Base-by-base conservation (phyloP, 352 stramenopile genomes). In the Phytopythium ostracodes region DNA sequence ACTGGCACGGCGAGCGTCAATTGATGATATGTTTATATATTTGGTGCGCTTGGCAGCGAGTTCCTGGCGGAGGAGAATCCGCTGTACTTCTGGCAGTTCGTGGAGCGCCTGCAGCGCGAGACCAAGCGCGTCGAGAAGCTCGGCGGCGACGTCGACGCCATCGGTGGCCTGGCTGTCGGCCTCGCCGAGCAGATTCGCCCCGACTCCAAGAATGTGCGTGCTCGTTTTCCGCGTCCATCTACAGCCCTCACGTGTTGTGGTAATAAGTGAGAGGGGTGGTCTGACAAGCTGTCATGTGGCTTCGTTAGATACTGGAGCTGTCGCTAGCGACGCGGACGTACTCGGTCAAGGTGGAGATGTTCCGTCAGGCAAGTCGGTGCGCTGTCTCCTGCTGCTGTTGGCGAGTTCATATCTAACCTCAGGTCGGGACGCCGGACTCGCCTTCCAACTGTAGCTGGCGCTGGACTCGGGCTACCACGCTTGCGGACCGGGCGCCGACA, bases 261-360 rank as follows among this genome's bases (percentile, higher is more conserved):
- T 25, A 31, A 31, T 24, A 31, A 2, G 44, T 15, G n/a, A 7
- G 20, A 49, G 7, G 6, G 8, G 15, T 44, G 38, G 20, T 1
- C 42, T 49, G 42, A 25, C 20, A 25, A 7, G n/a, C 42, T 51
- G 44, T 10, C 25, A 12, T 51, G 44, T 69, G 17, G 64, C 11
- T 64, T 65, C 67, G 25, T 17, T 8, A 93, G 84, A 89, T 93
- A 50, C 67, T 93, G 56, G 83, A 93, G 60, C 60, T 93, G 50
- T 89, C 83, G 68, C 69, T 95, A 22, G 71, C 81, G 12, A 95
- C 84, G 20, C 82, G 86, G 8, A 84, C 74, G 29, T 91, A 95
- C 59, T 92, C 86, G 12, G 77, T 87, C 12, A 88, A 91, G 57
- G 76, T 95, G 18, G 86, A 95, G 60, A 88, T 91, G 79, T 89